Base-by-base conservation (phyloP, 805 yeast genomes). In the Lipomyces oligophaga region DNA sequence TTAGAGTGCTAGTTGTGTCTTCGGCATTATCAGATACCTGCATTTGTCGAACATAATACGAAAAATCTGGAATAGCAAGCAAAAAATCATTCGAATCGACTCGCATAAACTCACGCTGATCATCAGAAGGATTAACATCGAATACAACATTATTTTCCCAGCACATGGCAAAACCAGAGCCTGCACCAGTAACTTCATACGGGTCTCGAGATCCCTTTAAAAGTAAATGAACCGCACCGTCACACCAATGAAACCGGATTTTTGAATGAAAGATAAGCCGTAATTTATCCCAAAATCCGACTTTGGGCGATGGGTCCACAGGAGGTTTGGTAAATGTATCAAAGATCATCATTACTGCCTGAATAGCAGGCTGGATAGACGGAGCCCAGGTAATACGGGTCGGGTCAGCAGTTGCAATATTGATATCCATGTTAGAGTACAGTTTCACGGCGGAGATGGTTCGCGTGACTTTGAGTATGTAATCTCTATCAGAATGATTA, bases 261-360 rank as follows among this genome's bases (percentile, higher is more conserved):
- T 77, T 74, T 0, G 95, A 95, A 67, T 89, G 97, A 57, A 87
- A 68, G 13, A 83, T 71, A 24, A 80, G 73, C 40, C 96, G 69
- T 22, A 87, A 65, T 62, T 88, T 90, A 65, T 89, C 97, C 97
- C 97, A 89, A 57, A 88, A 81, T 0, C 97, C 97, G 11, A 87
- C 67, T 57, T 83, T 83, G 3, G 78, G 75, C 1, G 96, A 85
- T 0, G 89, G 89, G 63, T 89, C 97, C 13, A 84, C 67, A 0
- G 94, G 95, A 0, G 96, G 95, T 63, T 90, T 89, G 1, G 94
- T 80, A 61, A 89, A 85, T 36, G 82, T 80, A 58, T 88, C 95
- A 49, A 89, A 75, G 45, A 78, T 82, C 45, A 79, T 68, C 80
- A 85, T 83, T 1, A 81, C 72, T 55, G 86, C 89, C 55, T 86